A percentile compares a stretch with the other conserved stretches of the same genome.
Evolutionary conservation across 75 land plant species (phyloP).

Genomic region (Selaginella moellendorffii): DNA sequence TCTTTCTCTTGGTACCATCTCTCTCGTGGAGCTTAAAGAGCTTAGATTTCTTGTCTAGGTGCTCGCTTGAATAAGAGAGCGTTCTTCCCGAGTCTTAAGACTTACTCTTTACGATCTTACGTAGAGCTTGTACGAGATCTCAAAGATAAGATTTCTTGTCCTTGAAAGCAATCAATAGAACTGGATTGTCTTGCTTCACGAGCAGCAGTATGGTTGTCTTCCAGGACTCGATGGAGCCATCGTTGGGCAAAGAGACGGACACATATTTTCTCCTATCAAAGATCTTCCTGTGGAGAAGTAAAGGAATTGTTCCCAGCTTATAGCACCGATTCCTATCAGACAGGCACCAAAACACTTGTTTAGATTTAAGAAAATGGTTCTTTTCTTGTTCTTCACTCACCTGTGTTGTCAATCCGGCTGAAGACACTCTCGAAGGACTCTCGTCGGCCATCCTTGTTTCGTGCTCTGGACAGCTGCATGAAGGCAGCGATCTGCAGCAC

Average conservation of each 20-base stretch:
- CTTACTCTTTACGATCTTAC: too few species aligned
- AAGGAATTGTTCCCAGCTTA: slow-evolving; percentile 28
- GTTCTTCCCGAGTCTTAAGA: too few species aligned
- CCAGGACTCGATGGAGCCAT: neutral
- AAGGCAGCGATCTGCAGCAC: slow-evolving; percentile 28
- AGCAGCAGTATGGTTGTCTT: slow-evolving; percentile 1
- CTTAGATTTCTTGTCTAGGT: neutral
- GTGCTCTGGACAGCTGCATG: slow-evolving; percentile 31
- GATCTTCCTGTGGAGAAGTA: slow-evolving; percentile 29
- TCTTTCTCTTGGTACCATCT: neutral
- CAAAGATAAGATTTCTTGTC: neutral
- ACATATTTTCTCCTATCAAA: slow-evolving; percentile 8
- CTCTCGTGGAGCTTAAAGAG: too few species aligned
- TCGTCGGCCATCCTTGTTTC: slow-evolving; percentile 25
- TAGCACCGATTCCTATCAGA: slow-evolving; percentile 21
- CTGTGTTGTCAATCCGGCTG: slow-evolving; percentile 26
- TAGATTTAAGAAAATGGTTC: too few species aligned
- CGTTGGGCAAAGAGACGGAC: neutral
- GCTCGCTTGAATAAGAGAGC: neutral
- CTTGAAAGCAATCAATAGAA: neutral
- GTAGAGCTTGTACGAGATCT: neutral
- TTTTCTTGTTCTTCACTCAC: too few species aligned
- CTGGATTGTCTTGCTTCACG: neutral
- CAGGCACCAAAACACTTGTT: neutral
- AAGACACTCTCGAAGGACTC: slow-evolving; percentile 31